Evolutionary conservation across 139 green algal genomes (phyloP).

Genomic region (Chlorella ohadii): DNA sequence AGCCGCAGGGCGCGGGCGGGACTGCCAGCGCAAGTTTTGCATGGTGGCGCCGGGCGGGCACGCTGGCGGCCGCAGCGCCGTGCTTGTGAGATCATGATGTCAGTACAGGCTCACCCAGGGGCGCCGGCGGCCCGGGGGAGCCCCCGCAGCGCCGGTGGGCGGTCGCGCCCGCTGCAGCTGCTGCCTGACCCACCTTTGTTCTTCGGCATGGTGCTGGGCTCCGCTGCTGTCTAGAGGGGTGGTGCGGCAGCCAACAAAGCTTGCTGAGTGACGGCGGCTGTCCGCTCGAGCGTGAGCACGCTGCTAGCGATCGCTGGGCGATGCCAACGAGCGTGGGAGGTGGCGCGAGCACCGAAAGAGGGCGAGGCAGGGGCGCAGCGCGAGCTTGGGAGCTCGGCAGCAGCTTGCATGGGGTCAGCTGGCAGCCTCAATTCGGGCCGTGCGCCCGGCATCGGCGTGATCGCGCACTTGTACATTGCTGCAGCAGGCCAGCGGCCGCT

Average conservation of each 20-base stretch:
- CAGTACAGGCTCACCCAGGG: too few relatives aligned
- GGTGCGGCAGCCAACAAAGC: too few relatives aligned
- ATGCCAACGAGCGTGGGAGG: background rate
- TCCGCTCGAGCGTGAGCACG: background rate
- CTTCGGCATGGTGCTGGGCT: slow-evolving; percentile 56
- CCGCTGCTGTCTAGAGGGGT: too few relatives aligned
- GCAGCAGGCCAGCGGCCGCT: background rate
- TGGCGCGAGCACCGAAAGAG: background rate
- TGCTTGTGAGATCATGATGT: too few relatives aligned
- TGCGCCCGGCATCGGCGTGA: too few relatives aligned
- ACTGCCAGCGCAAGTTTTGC: background rate
- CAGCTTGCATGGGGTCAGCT: too few relatives aligned
- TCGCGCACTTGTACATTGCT: too few relatives aligned
- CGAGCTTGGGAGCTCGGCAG: too few relatives aligned
- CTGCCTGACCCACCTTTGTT: slow-evolving; percentile 55
- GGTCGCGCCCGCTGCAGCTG: background rate
- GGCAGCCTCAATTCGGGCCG: too few relatives aligned
- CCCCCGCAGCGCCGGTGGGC: background rate
- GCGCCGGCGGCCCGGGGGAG: too few relatives aligned
- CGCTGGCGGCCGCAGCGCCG: background rate
- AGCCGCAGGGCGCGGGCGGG: too few relatives aligned
- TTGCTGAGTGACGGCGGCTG: too few relatives aligned
- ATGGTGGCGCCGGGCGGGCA: background rate
- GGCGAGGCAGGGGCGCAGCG: background rate
- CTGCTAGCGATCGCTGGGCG: background rate